Evolutionary conservation across 805 yeast genomes (phyloP).

Genomic region (Debaryomyces maramus): DNA sequence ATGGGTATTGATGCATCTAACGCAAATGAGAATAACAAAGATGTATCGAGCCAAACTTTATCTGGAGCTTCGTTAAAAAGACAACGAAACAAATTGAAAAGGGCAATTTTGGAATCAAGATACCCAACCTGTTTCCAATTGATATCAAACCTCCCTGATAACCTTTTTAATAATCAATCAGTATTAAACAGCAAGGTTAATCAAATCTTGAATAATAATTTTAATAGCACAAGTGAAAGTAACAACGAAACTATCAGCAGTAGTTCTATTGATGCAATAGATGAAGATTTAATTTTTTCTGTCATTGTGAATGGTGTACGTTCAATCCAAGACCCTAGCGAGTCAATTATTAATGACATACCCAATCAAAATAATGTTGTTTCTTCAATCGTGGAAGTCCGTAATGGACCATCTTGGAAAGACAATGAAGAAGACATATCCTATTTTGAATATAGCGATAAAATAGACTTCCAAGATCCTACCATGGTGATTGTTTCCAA

Average conservation of each 20-base stretch:
- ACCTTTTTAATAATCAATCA: slow-evolving; percentile 32
- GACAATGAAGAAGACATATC: slow-evolving; percentile 37
- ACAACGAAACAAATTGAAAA: slow-evolving; percentile 31
- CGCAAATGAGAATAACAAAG: slow-evolving; percentile 11
- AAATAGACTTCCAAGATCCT: slow-evolving; percentile 47
- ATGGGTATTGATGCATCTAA: slow-evolving; percentile 33
- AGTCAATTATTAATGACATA: slow-evolving; percentile 1
- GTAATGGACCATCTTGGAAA: slow-evolving; percentile 45
- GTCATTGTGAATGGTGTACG: slow-evolving; percentile 35
- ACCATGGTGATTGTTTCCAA: slow-evolving; percentile 47
- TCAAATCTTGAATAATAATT: slow-evolving; percentile 21
- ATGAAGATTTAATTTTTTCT: slow-evolving; percentile 39
- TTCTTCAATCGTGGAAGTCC: slow-evolving; percentile 37
- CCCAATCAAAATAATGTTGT: slow-evolving; percentile 13
- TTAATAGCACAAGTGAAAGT: slow-evolving; percentile 17
- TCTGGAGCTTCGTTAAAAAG: slow-evolving; percentile 34
- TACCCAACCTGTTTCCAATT: slow-evolving; percentile 39
- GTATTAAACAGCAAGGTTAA: slow-evolving; percentile 32
- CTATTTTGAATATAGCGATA: slow-evolving; percentile 33
- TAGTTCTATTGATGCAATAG: slow-evolving; percentile 28
- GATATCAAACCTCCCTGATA: slow-evolving; percentile 36
- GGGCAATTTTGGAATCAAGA: slow-evolving; percentile 28
- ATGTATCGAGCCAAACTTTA: slow-evolving; percentile 15
- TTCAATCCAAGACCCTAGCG: slow-evolving; percentile 16
- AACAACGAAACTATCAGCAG: slow-evolving; percentile 25